Conservation (phyloP, 1,284 basidiomycete species). For the Pterula multifida region DNA sequence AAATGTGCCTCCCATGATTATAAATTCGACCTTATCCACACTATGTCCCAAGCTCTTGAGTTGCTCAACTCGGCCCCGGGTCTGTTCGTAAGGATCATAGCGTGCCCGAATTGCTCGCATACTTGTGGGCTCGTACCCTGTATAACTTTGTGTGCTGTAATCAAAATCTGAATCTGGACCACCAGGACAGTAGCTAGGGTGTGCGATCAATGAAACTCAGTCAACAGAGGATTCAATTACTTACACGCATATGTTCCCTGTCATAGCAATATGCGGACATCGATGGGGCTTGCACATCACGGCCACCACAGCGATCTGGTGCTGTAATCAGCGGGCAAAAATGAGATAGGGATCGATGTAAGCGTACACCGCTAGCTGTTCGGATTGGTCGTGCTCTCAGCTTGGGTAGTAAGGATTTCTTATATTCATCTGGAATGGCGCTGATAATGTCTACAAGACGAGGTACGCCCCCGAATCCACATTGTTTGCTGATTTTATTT, state of each 20-base stretch:
- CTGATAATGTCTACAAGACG: conserved; percentile 96
- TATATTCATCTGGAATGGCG: conserved; percentile 95
- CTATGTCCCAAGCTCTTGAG: conserved; percentile 90
- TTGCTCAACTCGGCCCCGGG: conserved; percentile 89
- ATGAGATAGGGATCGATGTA: background rate
- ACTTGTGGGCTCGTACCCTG: conserved; percentile 94
- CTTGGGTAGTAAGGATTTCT: conserved; percentile 83
- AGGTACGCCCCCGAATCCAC: conserved; percentile 78
- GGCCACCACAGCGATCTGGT: conserved; percentile 91
- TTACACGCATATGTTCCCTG: conserved; percentile 98
- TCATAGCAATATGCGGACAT: conserved; percentile 99
- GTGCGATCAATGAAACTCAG: conserved; percentile 4
- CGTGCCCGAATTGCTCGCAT: conserved; percentile 98
- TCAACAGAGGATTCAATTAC: conserved; percentile 15
- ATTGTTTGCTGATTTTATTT: conserved; percentile 82
- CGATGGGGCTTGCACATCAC: conserved; percentile 99
- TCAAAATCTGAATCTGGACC: conserved; percentile 99
- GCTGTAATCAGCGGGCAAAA: conserved; percentile 6
- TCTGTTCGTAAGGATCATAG: conserved; percentile 99
- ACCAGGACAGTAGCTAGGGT: conserved; percentile 87
- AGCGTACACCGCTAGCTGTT: conserved; percentile 84
- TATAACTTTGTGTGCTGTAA: conserved; percentile 98
- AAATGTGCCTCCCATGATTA: conserved; percentile 99
- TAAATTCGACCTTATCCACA: conserved; percentile 99
- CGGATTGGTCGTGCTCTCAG: conserved; percentile 91